Percentiles rank a stretch among this genome's conserved stretches.
phyloP scores from a whole-genome alignment of 2,329 filamentous ascomycete genomes.

The Hypomyces perniciosus region DNA sequence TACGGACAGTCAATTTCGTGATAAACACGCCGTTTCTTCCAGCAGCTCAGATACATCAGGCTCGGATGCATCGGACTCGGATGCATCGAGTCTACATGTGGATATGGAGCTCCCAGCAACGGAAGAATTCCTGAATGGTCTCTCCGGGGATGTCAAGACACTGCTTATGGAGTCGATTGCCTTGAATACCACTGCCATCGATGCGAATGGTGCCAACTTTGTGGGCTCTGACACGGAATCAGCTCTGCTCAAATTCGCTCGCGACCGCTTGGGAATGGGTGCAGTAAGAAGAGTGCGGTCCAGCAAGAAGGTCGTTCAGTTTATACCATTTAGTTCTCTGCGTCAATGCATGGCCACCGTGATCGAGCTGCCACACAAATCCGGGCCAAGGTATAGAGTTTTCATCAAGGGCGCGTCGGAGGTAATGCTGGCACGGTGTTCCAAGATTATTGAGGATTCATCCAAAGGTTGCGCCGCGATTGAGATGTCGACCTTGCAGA shows the following conservation, averaged over 20 bases:
- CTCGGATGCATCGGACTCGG: conserved; percentile 11
- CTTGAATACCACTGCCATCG: conserved; percentile 53
- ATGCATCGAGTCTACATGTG: conserved; percentile 13
- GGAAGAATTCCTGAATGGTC: conserved; percentile 20
- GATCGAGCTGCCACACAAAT: conserved; percentile 31
- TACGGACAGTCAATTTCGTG: too few relatives aligned
- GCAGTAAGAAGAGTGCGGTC: conserved; percentile 38
- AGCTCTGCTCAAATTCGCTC: conserved; percentile 43
- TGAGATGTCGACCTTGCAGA: too few relatives aligned
- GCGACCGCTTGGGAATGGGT: conserved; percentile 42
- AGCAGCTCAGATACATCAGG: conserved; percentile 10
- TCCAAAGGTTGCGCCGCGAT: too few relatives aligned
- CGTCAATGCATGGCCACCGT: conserved; percentile 51
- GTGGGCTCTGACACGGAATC: conserved; percentile 52
- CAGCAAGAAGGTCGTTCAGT: conserved; percentile 38
- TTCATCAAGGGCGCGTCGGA: conserved; percentile 52
- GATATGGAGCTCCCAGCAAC: conserved; percentile 30
- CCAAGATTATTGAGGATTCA: conserved; percentile 39
- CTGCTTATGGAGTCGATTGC: conserved; percentile 24
- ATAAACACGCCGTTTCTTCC: too few relatives aligned
- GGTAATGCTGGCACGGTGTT: conserved; percentile 41
- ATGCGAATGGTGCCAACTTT: conserved; percentile 38
- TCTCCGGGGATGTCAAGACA: too few relatives aligned
- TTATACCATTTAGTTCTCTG: conserved; percentile 47
- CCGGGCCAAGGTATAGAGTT: conserved; percentile 36